Percentiles rank a stretch among this genome's conserved stretches.
phyloP scores from a whole-genome alignment of 768 basidiomycete genomes.

The Pisolithus sp. region DNA sequence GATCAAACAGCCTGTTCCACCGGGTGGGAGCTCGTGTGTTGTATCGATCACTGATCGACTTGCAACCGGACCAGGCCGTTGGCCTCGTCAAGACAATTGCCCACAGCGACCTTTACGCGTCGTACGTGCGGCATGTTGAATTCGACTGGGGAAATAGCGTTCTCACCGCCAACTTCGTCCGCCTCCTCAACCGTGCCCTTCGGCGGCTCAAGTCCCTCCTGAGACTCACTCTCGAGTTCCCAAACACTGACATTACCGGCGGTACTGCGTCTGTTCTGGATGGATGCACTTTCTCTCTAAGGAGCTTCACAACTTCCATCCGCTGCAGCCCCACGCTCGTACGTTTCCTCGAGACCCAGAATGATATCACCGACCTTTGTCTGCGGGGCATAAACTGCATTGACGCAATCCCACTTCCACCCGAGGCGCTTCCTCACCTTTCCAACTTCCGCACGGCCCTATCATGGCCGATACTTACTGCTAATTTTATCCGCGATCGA shows the following conservation, averaged over 20 bases:
- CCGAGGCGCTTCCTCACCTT: constrained; percentile 42
- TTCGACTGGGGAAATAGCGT: constrained; percentile 34
- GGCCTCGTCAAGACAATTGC: constrained; percentile 36
- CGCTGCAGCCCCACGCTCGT: constrained; percentile 45
- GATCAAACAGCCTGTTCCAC: constrained; percentile 21
- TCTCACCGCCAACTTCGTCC: constrained; percentile 45
- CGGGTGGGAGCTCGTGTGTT: constrained; percentile 26
- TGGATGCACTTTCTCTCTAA: constrained; percentile 38
- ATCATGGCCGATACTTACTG: constrained; percentile 40
- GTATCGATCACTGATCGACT: constrained; percentile 33
- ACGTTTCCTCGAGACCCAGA: constrained; percentile 46
- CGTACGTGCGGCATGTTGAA: constrained; percentile 41
- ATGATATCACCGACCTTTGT: constrained; percentile 43
- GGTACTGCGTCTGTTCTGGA: constrained; percentile 45
- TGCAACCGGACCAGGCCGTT: constrained; percentile 26
- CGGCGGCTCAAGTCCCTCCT: constrained; percentile 32
- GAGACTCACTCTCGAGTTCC: constrained; percentile 45
- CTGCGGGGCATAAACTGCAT: constrained; percentile 46
- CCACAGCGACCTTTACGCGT: constrained; percentile 30
- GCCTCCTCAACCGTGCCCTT: constrained; percentile 42
- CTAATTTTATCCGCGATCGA: constrained; percentile 39
- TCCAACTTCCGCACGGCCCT: constrained; percentile 48
- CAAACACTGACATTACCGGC: constrained; percentile 28
- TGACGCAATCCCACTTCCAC: constrained; percentile 27
- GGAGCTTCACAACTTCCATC: constrained; percentile 49